Base-by-base conservation (phyloP, 2,329 filamentous ascomycete species). In the Sporothrix schenckii region DNA sequence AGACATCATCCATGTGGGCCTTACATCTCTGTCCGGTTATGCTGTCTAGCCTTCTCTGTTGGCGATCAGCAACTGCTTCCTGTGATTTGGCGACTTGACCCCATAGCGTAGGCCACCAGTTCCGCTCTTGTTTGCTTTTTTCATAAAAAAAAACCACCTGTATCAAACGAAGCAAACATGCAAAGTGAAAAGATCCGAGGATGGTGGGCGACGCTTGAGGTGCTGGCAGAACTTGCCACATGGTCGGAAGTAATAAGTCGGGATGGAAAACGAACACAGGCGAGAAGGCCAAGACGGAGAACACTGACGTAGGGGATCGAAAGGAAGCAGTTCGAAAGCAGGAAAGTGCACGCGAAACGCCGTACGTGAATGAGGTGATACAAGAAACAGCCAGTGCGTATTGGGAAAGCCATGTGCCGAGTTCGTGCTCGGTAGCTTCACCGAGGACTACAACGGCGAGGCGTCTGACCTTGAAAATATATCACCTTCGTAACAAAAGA, bases 91-190 rank as follows among this genome's bases (percentile, higher is more conserved):
- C 30, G 44, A 54, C 39, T 39, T 41, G 34, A 39, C 66, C 63
- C 41, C 66, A 10, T 56, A 69, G n/a, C 27, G 49, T 52, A 63
- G 58, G 70, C 72, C 68, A 70, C 72, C 70, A 71, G 69, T 61
- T 34, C 67, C 70, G 71, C 65, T 56, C 50, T 69, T 65, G 60
- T 13, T 54, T n/a, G 44, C 53, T 34, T 34, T 49, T 19, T 24
- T 24, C 2, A 24, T 24, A 24, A 24, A 24, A 69, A 71, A 73
- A 72, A 72, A 56, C 72, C 72, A 67, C 72, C 71, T 58, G 67
- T 14, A 65, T 66, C 68, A 58, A 66, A 66, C 68, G 60, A 67
- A 66, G 60, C 24, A 52, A 66, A 50, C 50, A 67, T 47, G 49
- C 34, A 65, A 65, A 54, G 66, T n/a, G 27, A 41, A 58, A 34